Evolutionary conservation across 345 rosid genomes (phyloP).

Genomic region (Syzygium jambos): DNA sequence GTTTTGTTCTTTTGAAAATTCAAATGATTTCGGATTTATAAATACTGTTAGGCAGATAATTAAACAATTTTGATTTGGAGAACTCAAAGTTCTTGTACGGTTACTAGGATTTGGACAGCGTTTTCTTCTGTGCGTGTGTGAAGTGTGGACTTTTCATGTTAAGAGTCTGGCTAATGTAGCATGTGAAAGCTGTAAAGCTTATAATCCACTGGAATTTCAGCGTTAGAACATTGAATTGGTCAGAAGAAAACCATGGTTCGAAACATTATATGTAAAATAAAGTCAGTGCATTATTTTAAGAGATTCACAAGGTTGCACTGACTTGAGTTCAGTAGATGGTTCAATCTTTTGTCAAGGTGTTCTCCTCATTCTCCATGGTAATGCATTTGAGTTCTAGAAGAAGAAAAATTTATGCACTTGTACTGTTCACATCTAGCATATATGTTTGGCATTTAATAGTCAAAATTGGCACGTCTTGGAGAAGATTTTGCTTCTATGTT

Average conservation of each 20-base stretch:
- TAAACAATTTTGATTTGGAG: neutral
- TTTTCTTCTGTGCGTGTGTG: neutral
- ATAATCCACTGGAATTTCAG: neutral
- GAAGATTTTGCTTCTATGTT: neutral
- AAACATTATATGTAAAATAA: neutral
- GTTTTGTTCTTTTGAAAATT: neutral
- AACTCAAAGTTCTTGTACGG: neutral
- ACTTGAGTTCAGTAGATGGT: neutral
- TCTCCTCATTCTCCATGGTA: neutral
- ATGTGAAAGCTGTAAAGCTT: neutral
- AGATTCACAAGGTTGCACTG: neutral
- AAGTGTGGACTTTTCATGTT: neutral
- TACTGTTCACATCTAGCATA: neutral
- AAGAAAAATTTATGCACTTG: neutral
- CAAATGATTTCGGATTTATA: neutral
- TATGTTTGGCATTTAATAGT: neutral
- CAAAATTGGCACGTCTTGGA: neutral
- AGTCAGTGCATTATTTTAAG: neutral
- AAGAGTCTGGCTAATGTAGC: neutral
- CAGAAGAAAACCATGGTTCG: neutral
- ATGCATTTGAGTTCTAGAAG: neutral
- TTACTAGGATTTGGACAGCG: neutral
- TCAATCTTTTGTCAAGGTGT: neutral
- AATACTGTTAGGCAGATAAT: neutral
- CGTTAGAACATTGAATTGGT: neutral